phyloP scores from a whole-genome alignment of 257 asterid genomes.

The Solanum dulcamara region DNA sequence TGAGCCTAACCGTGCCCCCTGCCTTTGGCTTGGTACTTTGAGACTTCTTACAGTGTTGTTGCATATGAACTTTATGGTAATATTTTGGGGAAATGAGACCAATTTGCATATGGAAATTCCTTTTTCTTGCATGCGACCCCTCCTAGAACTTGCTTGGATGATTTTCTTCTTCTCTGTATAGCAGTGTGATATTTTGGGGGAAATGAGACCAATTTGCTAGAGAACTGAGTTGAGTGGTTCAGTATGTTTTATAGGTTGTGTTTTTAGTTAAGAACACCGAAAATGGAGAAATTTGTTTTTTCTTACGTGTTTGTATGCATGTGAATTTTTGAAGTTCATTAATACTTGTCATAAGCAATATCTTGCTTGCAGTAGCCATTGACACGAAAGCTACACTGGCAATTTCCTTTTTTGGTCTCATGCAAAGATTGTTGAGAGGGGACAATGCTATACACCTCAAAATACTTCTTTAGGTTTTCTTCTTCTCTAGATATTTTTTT shows the following conservation, averaged over 20 bases:
- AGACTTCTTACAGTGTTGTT: constrained; percentile 51
- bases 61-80: constrained; percentile 52
- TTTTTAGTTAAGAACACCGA: not conserved
- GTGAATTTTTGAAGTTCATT: not conserved
- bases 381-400: not conserved
- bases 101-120: no score
- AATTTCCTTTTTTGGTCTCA: not conserved
- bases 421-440: not conserved
- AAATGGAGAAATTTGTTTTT: not conserved
- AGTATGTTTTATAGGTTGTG: not conserved
- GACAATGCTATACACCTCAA: not conserved
- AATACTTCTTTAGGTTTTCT: not conserved
- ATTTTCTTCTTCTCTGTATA: not conserved
- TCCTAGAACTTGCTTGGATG: constrained; percentile 7
- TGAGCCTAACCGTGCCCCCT: constrained; percentile 62
- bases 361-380: not conserved
- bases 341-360: not conserved
- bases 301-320: not conserved
- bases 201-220: not conserved
- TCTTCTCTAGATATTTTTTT: not conserved
- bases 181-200: not conserved
- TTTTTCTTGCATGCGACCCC: constrained; percentile 79
- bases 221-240: not conserved
- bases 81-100: no score
- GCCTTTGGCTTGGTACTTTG: constrained; percentile 80